phyloP scores from a whole-genome alignment of 352 stramenopile species.

The Phytophthora ramorum region DNA sequence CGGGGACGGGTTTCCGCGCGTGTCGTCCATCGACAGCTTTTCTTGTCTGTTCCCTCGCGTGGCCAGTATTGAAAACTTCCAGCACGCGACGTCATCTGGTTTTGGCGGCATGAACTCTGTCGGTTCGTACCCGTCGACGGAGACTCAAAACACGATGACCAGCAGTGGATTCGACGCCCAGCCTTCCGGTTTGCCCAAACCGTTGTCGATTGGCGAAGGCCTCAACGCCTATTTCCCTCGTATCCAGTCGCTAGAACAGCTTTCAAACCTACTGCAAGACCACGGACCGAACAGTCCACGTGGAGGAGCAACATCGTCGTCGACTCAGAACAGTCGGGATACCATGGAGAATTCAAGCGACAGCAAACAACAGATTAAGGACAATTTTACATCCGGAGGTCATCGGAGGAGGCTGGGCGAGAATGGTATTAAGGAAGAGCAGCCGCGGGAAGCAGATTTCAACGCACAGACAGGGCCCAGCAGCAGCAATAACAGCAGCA shows the following conservation, averaged over 20 bases:
- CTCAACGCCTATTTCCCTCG: constrained; percentile 78
- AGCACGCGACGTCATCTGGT: constrained; percentile 38
- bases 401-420: constrained; percentile 33
- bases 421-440: constrained; percentile 37
- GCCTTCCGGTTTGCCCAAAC: constrained; percentile 52
- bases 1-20: constrained; percentile 58
- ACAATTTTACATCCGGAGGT: constrained; percentile 19
- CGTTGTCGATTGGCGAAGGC: constrained; percentile 67
- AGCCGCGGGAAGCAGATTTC: constrained; percentile 35
- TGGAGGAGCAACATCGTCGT: constrained; percentile 2
- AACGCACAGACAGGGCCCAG: constrained; percentile 21
- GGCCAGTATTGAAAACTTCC: constrained; percentile 85
- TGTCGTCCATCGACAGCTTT: constrained; percentile 89
- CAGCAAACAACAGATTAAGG: constrained; percentile 22
- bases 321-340: constrained; percentile 17
- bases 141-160: constrained; percentile 33
- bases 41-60: constrained; percentile 84
- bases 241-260: constrained; percentile 81
- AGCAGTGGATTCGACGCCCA: constrained; percentile 33
- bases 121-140: constrained; percentile 31
- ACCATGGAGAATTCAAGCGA: constrained; percentile 22
- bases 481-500: constrained; percentile 13
- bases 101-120: constrained; percentile 39
- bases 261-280: constrained; percentile 75
- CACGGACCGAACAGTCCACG: constrained; percentile 62